Base-by-base conservation (phyloP, 352 stramenopile genomes). In the Thalassiosira delicatula region DNA sequence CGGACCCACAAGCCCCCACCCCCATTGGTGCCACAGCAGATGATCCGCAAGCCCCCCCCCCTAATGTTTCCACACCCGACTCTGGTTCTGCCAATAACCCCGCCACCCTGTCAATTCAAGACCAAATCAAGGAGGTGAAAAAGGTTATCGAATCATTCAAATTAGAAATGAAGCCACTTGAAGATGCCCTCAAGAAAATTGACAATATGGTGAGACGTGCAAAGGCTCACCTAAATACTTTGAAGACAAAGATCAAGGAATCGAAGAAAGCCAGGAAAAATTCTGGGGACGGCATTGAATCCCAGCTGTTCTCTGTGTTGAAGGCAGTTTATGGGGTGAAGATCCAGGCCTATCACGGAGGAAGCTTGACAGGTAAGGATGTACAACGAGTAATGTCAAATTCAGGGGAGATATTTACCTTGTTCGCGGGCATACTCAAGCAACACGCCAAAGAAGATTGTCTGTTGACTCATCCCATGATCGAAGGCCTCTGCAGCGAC, bases 401-500 rank as follows among this genome's bases (percentile, higher is more conserved):
- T 66, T 9, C 30, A 2, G 37, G 5, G 44, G 14, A 29, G 2
- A 66, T 66, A 19, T 66, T 66, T n/a, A 27, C 57, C 3, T 5
- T 29, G 1, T 66, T 66, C 49, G 57, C 29, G 32, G 29, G 17
- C n/a, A 66, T 66, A 30, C 30, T 66, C 12, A 66, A 66, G 30
- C 12, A 4, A 2, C 27, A 46, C 11, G 21, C 7, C 19, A 75
- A 42, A 32, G 27, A 44, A 21, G 37, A 27, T 17, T 74, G 61
- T n/a, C 23, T 25, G 30, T n/a, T 63, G 27, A 29, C 21, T 0
- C 5, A 78, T 21, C 17, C 40, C 8, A 32, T 67, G 3, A 83
- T 83, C 7, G 49, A 83, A 40, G 42, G 12, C 8, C 9, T 78
- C 14, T 68, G 66, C 33, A 2, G 61, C 14, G n/a, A 72, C 30